phyloP scores from a whole-genome alignment of 225 moss, liverwort and hornwort species.

The Takakia lepidozioides region DNA sequence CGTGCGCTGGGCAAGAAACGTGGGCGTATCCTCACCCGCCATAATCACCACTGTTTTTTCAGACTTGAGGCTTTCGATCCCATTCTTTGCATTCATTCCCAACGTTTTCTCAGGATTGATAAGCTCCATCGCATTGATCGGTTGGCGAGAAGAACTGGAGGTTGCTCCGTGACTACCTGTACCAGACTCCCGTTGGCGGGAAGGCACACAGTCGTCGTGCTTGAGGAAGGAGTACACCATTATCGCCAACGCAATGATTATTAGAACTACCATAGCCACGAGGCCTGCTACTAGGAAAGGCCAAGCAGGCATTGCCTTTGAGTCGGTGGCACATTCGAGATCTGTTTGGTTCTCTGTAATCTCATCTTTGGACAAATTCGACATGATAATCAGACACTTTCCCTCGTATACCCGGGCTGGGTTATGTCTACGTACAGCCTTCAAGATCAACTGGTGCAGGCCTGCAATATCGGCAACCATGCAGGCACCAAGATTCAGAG shows the following conservation, averaged over 20 bases:
- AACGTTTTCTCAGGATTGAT: neutral
- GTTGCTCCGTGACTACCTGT: neutral
- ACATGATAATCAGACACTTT: too few relatives aligned
- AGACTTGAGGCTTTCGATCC: neutral
- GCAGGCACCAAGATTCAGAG: too few relatives aligned
- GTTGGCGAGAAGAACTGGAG: neutral
- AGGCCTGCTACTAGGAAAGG: neutral
- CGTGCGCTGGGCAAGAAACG: constrained; percentile 3
- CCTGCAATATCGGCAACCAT: too few relatives aligned
- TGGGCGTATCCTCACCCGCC: neutral
- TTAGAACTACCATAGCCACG: neutral
- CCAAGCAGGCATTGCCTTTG: neutral
- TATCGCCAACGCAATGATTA: neutral
- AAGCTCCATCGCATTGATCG: neutral
- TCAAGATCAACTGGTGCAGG: too few relatives aligned
- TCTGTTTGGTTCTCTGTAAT: neutral
- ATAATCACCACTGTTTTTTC: neutral
- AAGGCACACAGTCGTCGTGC: neutral
- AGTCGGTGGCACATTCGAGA: neutral
- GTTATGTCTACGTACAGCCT: too few relatives aligned
- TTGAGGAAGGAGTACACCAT: neutral
- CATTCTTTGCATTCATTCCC: neutral
- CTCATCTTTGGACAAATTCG: too few relatives aligned
- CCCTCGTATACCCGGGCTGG: too few relatives aligned
- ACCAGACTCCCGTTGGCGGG: neutral